Evolutionary conservation across 2,329 filamentous ascomycete species (phyloP), one percentile per base, ranked within the genome.

Genomic region (Camillea tinctor): DNA sequence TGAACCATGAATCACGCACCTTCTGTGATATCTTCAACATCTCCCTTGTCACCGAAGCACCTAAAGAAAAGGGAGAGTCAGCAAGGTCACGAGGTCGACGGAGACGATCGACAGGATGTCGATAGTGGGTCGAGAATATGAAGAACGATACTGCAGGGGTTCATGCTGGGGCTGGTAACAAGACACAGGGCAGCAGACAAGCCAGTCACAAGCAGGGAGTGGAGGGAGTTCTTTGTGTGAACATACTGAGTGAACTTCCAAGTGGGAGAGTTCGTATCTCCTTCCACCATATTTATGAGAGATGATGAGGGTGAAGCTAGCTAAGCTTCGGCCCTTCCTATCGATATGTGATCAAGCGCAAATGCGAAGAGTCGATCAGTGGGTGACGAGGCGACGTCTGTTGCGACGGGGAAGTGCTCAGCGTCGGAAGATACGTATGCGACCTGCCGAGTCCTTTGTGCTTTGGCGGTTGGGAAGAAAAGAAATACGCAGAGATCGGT

Each of bases 211-310:
- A 44, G 36, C 36, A 15, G 36, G 36, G 36, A 44, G 36, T 44
- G 36, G 36, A 44, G 59, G 52, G 44, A 55, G 50, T 40, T 52
- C 52, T 61, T 54, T 62, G 55, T 57, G 63, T 57, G 63, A 57
- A 58, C 92, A 79, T 91, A 96, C 93, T 98, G 94, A 79, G 94
- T 98, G 82, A 98, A 98, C 85, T 98, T 98, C 94, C 94, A 98
- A 81, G 93, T 98, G 76, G 93, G 93, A 81, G 92, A 89, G 84
- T 88, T 92, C 81, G 90, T 85, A 82, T 96, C 93, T 83, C 89
- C 90, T 87, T 97, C 93, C 84, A 95, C 93, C 93, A 98, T 97
- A 83, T 89, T 94, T 59, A 80, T 75, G 62, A 61, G 62, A 59
- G 58, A 50, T 56, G 52, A 54, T 51, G 61, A 55, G 66, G 63